Evolutionary conservation across 805 yeast species (phyloP), one percentile per base, ranked within the genome.

Genomic region (Kazachstania taianensis): DNA sequence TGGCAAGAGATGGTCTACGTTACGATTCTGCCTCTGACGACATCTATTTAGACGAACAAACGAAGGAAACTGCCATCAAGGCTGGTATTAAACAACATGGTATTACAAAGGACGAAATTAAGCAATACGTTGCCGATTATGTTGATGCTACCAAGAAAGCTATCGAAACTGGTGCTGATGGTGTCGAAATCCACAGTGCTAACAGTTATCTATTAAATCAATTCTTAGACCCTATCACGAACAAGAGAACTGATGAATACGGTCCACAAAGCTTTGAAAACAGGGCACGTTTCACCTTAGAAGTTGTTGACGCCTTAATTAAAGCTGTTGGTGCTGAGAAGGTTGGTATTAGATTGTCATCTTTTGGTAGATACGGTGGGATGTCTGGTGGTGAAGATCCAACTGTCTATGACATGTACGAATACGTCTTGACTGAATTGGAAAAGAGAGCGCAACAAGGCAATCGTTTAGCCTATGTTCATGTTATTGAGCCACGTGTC

Each of bases 111-210:
- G n/a, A n/a, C n/a, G n/a, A n/a, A n/a, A n/a, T n/a, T n/a, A n/a
- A n/a, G n/a, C n/a, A n/a, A n/a, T n/a, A n/a, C n/a, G n/a, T n/a
- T n/a, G n/a, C n/a, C n/a, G 62, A 63, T 32, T 73, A 53, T 43
- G 69, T 62, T 10, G 41, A 45, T 3, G 72, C 74, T 30, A 74
- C 79, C 14, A 55, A 54, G 44, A 54, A 52, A 24, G 36, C 58
- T 9, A 39, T 61, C 27, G 51, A 40, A 5, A 52, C 55, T 10
- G 65, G 64, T 31, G 64, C 65, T 33, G 82, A 79, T 52, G 76
- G 76, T 42, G 70, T 79, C 24, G 84, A 80, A 55, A 57, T 80
- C 32, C 85, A 78, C 52, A 64, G 65, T 25, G 84, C 85, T 13
- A 76, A 77, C 50, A 84, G 85, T 12, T 78, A 73, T 49, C 52